Conservation (phyloP, 2,329 filamentous ascomycete species). For the Trichoderma atrobrunneum region DNA sequence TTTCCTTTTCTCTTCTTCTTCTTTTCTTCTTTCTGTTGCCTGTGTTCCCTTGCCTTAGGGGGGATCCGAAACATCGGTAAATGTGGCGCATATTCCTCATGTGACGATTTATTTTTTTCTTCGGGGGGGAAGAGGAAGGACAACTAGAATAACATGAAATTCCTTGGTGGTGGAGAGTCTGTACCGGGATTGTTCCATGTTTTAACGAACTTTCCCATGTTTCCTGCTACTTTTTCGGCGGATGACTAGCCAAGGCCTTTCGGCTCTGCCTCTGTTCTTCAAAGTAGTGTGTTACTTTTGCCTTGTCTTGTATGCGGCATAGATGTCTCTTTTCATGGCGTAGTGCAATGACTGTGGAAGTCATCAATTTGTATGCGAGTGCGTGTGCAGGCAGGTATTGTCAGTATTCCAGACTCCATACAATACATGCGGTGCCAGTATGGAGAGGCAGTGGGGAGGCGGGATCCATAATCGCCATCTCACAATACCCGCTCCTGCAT, state of each 20-base stretch:
- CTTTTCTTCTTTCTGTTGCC: not conserved
- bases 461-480: not conserved
- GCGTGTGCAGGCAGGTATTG: not conserved
- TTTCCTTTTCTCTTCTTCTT: constrained; percentile 4
- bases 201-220: not conserved
- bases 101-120: not conserved
- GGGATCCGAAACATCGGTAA: not conserved
- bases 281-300: not conserved
- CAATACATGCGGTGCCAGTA: not conserved
- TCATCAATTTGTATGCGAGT: not conserved
- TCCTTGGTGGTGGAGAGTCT: not conserved
- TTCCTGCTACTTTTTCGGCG: not conserved
- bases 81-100: not conserved
- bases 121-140: not conserved
- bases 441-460: not conserved
- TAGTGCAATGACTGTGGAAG: not conserved
- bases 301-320: not conserved
- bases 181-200: not conserved
- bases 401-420: not conserved
- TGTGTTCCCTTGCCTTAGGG: not conserved
- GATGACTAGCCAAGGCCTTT: not conserved
- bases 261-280: not conserved
- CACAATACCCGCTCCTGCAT: constrained; percentile 8
- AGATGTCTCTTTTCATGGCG: not conserved
- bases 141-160: not conserved